A percentile compares a stretch with the other conserved stretches of the same genome.
Evolutionary conservation across 2,329 filamentous ascomycete species (phyloP).

Genomic region (Shiraia sp.): DNA sequence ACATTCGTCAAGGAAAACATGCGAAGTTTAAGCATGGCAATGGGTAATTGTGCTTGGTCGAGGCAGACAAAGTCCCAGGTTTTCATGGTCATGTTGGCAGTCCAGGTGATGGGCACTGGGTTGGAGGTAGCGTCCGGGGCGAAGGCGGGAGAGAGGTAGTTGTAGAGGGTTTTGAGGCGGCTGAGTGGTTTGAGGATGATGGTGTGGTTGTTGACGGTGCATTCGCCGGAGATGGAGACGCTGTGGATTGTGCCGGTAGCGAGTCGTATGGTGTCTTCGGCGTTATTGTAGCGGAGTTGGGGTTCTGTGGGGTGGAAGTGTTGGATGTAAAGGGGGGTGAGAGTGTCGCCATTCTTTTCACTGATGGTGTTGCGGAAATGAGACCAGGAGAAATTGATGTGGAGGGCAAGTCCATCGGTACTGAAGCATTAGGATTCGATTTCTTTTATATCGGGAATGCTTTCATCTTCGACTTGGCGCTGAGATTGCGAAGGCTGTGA

Average conservation of each 20-base stretch:
- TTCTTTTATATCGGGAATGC: too few relatives aligned
- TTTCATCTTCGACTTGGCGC: too few relatives aligned
- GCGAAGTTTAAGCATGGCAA: constrained; percentile 23
- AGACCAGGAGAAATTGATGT: constrained; percentile 23
- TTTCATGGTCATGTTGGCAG: constrained; percentile 16
- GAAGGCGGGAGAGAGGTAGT: constrained; percentile 21
- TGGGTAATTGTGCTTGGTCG: constrained; percentile 16
- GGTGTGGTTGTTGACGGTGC: constrained; percentile 14
- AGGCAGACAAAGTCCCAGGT: constrained; percentile 25
- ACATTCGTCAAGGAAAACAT: constrained; percentile 22
- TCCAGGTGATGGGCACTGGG: constrained; percentile 17
- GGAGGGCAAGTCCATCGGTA: constrained; percentile 13
- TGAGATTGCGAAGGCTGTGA: too few relatives aligned
- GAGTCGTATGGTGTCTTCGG: constrained; percentile 4
- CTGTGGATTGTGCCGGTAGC: constrained; percentile 18
- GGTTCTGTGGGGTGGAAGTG: constrained; percentile 23
- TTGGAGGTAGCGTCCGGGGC: constrained; percentile 2
- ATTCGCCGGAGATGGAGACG: constrained; percentile 19
- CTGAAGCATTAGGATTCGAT: too few relatives aligned
- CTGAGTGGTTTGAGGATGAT: constrained; percentile 21
- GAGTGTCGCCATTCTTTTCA: constrained; percentile 10
- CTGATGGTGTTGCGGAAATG: constrained; percentile 22
- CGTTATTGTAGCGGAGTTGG: constrained; percentile 17
- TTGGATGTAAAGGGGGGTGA: constrained; percentile 21
- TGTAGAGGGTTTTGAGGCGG: constrained; percentile 23